Percentiles rank a stretch among this genome's conserved stretches.
Evolutionary conservation across 257 asterid genomes (phyloP).

Genomic region (Solanum lycopersicoides): DNA sequence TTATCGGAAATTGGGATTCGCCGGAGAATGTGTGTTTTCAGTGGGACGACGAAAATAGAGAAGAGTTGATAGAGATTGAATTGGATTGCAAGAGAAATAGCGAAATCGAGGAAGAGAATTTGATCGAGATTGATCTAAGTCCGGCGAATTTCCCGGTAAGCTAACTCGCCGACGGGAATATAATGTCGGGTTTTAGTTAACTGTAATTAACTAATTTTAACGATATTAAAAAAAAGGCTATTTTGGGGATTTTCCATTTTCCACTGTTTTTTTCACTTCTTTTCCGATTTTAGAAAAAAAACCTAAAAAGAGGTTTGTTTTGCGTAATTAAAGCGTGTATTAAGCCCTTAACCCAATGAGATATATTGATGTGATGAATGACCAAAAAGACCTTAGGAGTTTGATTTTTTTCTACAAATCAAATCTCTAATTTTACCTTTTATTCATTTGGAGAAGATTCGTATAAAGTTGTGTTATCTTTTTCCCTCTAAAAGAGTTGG

Average conservation of each 20-base stretch:
- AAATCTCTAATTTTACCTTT: neutral
- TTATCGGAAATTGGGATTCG: constrained; percentile 23
- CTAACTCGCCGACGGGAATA: neutral
- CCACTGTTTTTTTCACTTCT: neutral
- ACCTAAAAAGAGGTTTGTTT: neutral
- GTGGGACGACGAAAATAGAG: constrained; percentile 59
- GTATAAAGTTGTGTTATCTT: neutral
- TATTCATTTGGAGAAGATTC: neutral
- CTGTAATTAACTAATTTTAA: neutral
- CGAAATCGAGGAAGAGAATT: constrained; percentile 67
- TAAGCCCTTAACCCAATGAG: neutral
- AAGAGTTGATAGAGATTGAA: constrained; percentile 70
- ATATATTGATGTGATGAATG: neutral
- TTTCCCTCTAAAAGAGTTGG: neutral
- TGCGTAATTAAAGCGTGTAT: neutral
- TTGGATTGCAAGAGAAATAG: constrained; percentile 26
- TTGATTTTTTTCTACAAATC: neutral
- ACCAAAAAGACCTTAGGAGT: neutral
- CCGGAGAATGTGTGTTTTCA: constrained; percentile 32
- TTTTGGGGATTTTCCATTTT: neutral
- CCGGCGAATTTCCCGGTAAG: constrained; percentile 23
- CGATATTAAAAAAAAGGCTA: neutral
- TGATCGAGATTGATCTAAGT: constrained; percentile 69
- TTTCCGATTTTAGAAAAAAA: neutral
- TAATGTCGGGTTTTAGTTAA: neutral